A percentile compares a stretch with the other conserved stretches of the same genome.
Conservation (phyloP, 176 grass and related monocot genomes). For the Elaeis guineensis region DNA sequence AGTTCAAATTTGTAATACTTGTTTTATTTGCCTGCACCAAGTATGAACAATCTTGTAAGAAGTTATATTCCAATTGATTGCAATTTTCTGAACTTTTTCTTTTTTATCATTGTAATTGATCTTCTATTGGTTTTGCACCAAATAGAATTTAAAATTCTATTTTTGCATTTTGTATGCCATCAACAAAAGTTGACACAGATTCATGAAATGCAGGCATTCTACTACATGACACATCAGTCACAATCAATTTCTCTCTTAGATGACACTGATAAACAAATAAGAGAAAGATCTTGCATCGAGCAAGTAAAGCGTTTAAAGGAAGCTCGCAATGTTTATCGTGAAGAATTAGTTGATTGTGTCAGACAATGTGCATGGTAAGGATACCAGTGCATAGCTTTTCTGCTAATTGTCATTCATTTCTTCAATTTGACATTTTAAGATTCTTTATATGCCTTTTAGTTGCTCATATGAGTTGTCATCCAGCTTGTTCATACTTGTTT, state of each 20-base stretch:
- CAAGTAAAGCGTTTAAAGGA: conserved; percentile 80
- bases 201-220: conserved; percentile 50
- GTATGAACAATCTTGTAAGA: not conserved
- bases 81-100: not conserved
- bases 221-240: conserved; percentile 72
- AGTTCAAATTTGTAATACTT: too few species aligned
- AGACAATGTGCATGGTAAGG: conserved; percentile 73
- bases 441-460: too few species aligned
- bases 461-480: too few species aligned
- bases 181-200: conserved; percentile 17
- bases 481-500: too few species aligned
- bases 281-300: conserved; percentile 66
- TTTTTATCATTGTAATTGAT: not conserved
- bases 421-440: too few species aligned
- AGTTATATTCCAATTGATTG: not conserved
- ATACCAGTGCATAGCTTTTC: not conserved
- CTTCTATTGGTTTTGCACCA: not conserved
- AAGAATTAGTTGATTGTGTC: conserved; percentile 79
- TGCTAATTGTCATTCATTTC: too few species aligned
- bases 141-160: too few species aligned
- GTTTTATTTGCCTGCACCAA: not conserved
- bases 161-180: conserved; percentile 11
- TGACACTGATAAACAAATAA: conserved; percentile 79
- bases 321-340: conserved; percentile 65
- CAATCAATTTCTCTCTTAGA: conserved; percentile 75